Evolutionary conservation across 2,329 filamentous ascomycete species (phyloP).

Genomic region (Neopestalotiopsis rosae): DNA sequence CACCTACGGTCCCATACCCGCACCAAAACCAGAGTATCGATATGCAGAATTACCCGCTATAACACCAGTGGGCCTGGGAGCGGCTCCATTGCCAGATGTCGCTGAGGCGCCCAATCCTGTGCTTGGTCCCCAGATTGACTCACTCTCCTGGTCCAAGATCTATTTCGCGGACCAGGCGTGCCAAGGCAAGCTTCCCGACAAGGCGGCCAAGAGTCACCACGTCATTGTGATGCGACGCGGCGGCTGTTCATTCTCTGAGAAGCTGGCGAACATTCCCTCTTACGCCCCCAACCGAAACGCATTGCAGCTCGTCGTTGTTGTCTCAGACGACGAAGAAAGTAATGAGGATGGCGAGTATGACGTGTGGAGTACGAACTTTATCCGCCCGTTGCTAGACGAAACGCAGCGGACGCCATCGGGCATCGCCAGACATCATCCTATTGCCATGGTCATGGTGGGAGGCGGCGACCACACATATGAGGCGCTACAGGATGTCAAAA

Average conservation of each 20-base stretch:
- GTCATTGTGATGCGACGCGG: slow-evolving; percentile 84
- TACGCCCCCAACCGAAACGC: slow-evolving; percentile 66
- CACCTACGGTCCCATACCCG: slow-evolving; percentile 42
- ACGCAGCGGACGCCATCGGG: slow-evolving; percentile 74
- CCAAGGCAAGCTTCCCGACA: slow-evolving; percentile 57
- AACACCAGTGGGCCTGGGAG: slow-evolving; percentile 60
- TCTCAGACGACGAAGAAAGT: slow-evolving; percentile 63
- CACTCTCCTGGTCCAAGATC: slow-evolving; percentile 71
- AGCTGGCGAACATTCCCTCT: slow-evolving; percentile 83
- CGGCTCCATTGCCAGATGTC: slow-evolving; percentile 73
- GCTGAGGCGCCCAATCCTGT: slow-evolving; percentile 57
- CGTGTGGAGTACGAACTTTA: slow-evolving; percentile 36
- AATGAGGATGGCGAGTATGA: slow-evolving; percentile 35
- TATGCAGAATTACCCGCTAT: slow-evolving; percentile 59
- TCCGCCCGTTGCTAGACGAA: slow-evolving; percentile 75
- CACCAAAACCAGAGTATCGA: slow-evolving; percentile 35
- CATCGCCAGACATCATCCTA: slow-evolving; percentile 70
- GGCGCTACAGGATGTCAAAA: slow-evolving; percentile 65
- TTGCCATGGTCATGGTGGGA: slow-evolving; percentile 83
- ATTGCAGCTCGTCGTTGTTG: slow-evolving; percentile 82
- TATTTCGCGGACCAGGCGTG: slow-evolving; percentile 77
- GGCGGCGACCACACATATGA: slow-evolving; percentile 71
- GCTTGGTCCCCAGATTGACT: slow-evolving; percentile 38
- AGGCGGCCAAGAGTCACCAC: slow-evolving; percentile 64
- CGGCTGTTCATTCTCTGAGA: slow-evolving; percentile 82